Base-by-base conservation (phyloP, 805 yeast genomes). In the Wickerhamia fluorescens region DNA sequence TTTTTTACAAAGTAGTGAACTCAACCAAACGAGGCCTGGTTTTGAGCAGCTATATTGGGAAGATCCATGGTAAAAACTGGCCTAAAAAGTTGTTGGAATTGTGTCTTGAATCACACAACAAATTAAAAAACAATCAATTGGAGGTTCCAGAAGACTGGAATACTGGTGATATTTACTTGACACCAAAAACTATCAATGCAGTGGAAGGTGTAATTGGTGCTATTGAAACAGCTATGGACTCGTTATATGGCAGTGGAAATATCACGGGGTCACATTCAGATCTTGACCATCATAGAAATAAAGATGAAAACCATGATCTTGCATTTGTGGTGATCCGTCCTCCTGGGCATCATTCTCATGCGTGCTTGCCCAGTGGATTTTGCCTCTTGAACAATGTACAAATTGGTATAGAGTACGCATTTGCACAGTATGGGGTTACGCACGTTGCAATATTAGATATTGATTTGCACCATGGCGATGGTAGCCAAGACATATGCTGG, bases 401-500 rank as follows among this genome's bases (percentile, higher is more conserved):
- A 35, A 73, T 85, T 19, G 85, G 81, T 2, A 74, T 81, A 15
- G 88, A 82, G 44, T 84, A 84, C 46, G 94, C 94, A 1, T 68
- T 63, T 30, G 70, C 61, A 24, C 50, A 61, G 6, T 72, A 79
- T 42, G 74, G 65, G 2, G 75, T 84, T 3, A 78, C 89, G 1
- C 94, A 84, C 56, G 86, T 86, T 11, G 87, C 80, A 1, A 79
- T 84, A 12, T 54, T 84, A 17, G 95, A 84, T 51, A 78, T 85
- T 37, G 95, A 84, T 51, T 61, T 84, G 23, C 95, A 84, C 47
- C 95, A 84, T 47, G 95, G 94, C 11, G 95, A 84, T 53, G 95
- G 95, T 9, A 71, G 84, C 5, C 94, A 85, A 44, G 94, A 84
- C 50, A 78, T 84, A 16, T 76, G 88, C 43, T 84, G 88, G 87